Conservation (phyloP, 495 filamentous ascomycete genomes). For the Polyplosphaeria fusca region DNA sequence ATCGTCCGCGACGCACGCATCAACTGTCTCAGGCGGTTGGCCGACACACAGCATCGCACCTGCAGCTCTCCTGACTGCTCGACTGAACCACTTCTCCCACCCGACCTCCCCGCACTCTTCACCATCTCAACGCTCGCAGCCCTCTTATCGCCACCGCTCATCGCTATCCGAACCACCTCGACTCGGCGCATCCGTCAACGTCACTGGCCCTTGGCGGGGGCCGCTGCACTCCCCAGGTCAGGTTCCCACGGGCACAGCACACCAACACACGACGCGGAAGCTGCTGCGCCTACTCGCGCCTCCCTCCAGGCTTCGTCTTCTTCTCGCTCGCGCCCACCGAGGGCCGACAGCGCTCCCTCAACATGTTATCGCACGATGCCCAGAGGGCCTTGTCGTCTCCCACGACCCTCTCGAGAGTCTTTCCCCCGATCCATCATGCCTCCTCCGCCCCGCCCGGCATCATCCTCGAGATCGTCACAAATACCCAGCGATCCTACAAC, state of each 20-base stretch:
- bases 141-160: conserved; percentile 3
- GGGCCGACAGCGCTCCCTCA: conserved; percentile 1
- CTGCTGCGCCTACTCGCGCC: conserved; percentile 5
- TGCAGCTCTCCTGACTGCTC: conserved; percentile 5
- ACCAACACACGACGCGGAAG: conserved; percentile 13
- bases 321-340: not conserved
- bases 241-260: conserved; percentile 15
- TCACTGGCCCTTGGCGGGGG: conserved; percentile 15
- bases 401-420: conserved; percentile 21
- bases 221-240: conserved; percentile 18
- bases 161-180: not conserved
- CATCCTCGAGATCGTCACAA: conserved; percentile 9
- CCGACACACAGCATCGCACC: not conserved
- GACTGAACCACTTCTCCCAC: not conserved
- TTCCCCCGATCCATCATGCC: conserved; percentile 16
- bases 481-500: conserved; percentile 14
- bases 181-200: conserved; percentile 2
- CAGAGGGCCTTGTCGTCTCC: conserved; percentile 16
- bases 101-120: not conserved
- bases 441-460: conserved; percentile 20
- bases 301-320: not conserved
- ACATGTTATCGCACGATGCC: conserved; percentile 28
- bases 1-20: not conserved
- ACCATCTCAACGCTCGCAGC: not conserved
- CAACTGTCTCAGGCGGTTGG: conserved; percentile 1